Base-by-base conservation (phyloP, 768 basidiomycete species). In the Brasilioporus rufonigricans region DNA sequence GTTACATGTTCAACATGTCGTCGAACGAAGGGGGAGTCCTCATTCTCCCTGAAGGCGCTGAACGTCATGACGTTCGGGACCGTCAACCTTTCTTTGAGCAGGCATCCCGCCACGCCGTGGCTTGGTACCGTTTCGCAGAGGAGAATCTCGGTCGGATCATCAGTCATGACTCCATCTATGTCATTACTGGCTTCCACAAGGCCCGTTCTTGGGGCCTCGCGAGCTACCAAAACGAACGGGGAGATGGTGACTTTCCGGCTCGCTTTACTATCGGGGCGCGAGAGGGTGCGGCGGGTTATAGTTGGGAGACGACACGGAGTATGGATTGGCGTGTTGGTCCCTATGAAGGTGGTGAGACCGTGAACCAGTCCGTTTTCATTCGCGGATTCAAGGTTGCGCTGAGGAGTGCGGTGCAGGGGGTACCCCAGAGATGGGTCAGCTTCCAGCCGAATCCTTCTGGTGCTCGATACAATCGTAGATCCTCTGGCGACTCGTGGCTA, bases 31-130 rank as follows among this genome's bases (percentile, higher is more conserved):
- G 71, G 2, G 70, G 72, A 5, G 48, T 73, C 9, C 61, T 75
- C 10, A 46, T 69, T 21, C 65, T 76, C 38, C 73, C 74, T 0
- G 65, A 73, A 32, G 75, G 72, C 6, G 68, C 71, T 1, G 57
- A 56, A 18, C 41, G 60, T 48, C 59, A 64, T 18, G 66, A 69
- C 24, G 56, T 71, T 23, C 61, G 61, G 16, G 63, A 74, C 16
- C 46, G 53, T 13, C 44, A n/a, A 3, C 56, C 50, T 2, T 71
- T 75, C 36, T 57, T 61, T 7, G 60, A 65, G 14, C 66, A 67
- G 39, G 71, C 71, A 1, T 52, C 53, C 31, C 36, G 55, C 27
- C 45, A 74, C 50, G 72, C 66, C 0, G 52, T 50, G 14, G 50
- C 58, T 6, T 75, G 74, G 73, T 74, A 73, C 52, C 53, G 50